Percentiles rank a stretch among this genome's conserved stretches.
These are phyloP conservation scores for Middelhovenomyces tepae DNA, from an alignment of 805 yeast species.

Conservation along the genomic window DNA sequence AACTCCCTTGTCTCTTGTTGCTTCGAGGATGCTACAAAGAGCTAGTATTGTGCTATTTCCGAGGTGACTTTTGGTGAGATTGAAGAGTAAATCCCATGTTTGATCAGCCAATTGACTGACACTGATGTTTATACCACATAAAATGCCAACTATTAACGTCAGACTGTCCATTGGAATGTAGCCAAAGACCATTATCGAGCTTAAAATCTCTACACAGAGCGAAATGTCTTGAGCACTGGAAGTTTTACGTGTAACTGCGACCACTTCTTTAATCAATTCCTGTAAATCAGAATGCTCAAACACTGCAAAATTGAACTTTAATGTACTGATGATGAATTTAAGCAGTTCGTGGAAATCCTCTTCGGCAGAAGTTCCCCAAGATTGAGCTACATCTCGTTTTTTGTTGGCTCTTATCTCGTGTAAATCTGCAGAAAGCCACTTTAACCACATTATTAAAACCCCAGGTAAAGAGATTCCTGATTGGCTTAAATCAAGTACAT, in stretches of 20 bases:
- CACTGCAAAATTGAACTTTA: constrained; percentile 39
- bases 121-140: constrained; percentile 37
- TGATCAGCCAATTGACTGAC: constrained; percentile 29
- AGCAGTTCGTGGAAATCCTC: constrained; percentile 27
- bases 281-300: constrained; percentile 35
- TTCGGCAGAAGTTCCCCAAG: constrained; percentile 24
- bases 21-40: constrained; percentile 27
- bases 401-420: constrained; percentile 25
- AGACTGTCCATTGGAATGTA: constrained; percentile 36
- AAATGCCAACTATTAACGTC: constrained; percentile 32
- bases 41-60: constrained; percentile 28
- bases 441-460: constrained; percentile 32
- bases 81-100: constrained; percentile 33
- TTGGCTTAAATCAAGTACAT: constrained; percentile 42
- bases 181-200: constrained; percentile 38
- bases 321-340: constrained; percentile 34
- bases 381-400: constrained; percentile 19
- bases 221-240: constrained; percentile 30
- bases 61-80: constrained; percentile 32
- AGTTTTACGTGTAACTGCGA: constrained; percentile 34
- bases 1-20: constrained; percentile 18
- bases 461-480: constrained; percentile 35
- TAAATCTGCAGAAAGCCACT: constrained; percentile 22
- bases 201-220: constrained; percentile 35
- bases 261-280: constrained; percentile 28